Evolutionary conservation across 2,329 filamentous ascomycete species (phyloP).

Genomic region (Hymenotorrendiella dingleyae): DNA sequence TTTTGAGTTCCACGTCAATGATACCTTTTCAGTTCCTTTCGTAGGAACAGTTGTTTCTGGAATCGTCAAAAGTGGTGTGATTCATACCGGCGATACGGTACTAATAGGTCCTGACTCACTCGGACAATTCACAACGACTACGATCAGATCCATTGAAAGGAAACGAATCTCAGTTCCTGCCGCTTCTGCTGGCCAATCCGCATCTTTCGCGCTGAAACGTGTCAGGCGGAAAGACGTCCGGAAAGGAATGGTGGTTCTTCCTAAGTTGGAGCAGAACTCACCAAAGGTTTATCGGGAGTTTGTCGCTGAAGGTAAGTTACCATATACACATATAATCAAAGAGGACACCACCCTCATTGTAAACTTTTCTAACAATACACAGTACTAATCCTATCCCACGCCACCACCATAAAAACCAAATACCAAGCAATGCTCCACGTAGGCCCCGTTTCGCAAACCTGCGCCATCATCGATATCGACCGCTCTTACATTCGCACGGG

Average conservation of each 20-base stretch:
- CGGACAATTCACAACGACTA: constrained; percentile 82
- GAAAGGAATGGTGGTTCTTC: constrained; percentile 96
- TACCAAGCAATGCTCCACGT: constrained; percentile 99
- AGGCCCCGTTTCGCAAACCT: constrained; percentile 90
- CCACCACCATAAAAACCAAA: constrained; percentile 92
- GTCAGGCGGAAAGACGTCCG: constrained; percentile 86
- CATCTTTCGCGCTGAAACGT: constrained; percentile 83
- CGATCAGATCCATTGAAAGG: constrained; percentile 86
- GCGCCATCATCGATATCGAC: constrained; percentile 95
- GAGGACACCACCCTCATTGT: constrained; percentile 1
- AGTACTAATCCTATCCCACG: constrained; percentile 92
- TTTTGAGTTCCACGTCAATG: constrained; percentile 94
- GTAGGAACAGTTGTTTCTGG: constrained; percentile 94
- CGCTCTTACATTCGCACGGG: constrained; percentile 92
- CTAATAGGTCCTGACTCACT: constrained; percentile 86
- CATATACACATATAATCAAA: neutral
- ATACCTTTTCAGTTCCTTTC: constrained; percentile 96
- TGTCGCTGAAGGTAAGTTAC: constrained; percentile 61
- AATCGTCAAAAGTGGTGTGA: constrained; percentile 79
- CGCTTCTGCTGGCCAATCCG: constrained; percentile 86
- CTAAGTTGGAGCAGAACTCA: constrained; percentile 66
- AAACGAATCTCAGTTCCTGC: constrained; percentile 86
- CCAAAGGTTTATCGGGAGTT: constrained; percentile 73
- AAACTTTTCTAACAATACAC: constrained; percentile 1
- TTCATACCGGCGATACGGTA: constrained; percentile 86